Evolutionary conservation across 768 basidiomycete genomes (phyloP), one percentile per base, ranked within the genome.

Genomic region (Gloeopeniophorella convolvens): DNA sequence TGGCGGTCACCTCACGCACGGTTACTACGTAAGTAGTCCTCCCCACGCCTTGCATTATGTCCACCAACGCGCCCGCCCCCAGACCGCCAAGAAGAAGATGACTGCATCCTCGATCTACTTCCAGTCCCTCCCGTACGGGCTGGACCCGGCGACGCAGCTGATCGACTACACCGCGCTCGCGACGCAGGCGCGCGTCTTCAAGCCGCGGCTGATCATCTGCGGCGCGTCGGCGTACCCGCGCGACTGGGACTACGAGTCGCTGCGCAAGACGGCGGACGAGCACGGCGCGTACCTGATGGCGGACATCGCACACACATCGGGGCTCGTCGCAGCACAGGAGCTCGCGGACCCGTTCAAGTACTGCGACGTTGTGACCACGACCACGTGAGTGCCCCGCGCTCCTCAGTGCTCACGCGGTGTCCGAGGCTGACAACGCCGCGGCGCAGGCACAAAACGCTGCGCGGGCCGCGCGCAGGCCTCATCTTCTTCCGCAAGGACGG

Each of bases 71-170:
- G 42, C 34, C 11, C 11, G 21, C 5, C 12, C 51, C 15, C 60
- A 90, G 88, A 95, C 92, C 49, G 90, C 92, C 52, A 98, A 98
- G 75, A 96, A 97, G 78, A 98, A 99, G 72, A 98, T 99, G 84
- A 97, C 96, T 28, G 91, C 96, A 30, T 98, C 95, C 20, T 98
- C 96, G 16, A 97, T 99, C 73, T 98, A 98, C 76, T 99, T 98
- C 86, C 94, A 98, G 67, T 96, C 96, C 31, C 76, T 96, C 65
- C 95, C 96, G 39, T 99, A 98, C 62, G 82, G 77, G 41, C 83
- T 94, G 51, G 79, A 84, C 63, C 83, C 87, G 41, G 70, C 80
- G 36, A 88, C 85, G 48, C 85, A 96, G 65, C 76, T 95, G 58
- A 81, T 99, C 60, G 94, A 97, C 74, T 98, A 97, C 69, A 73